Evolutionary conservation across 2,329 filamentous ascomycete genomes (phyloP).

Genomic region (Colletotrichum destructivum): DNA sequence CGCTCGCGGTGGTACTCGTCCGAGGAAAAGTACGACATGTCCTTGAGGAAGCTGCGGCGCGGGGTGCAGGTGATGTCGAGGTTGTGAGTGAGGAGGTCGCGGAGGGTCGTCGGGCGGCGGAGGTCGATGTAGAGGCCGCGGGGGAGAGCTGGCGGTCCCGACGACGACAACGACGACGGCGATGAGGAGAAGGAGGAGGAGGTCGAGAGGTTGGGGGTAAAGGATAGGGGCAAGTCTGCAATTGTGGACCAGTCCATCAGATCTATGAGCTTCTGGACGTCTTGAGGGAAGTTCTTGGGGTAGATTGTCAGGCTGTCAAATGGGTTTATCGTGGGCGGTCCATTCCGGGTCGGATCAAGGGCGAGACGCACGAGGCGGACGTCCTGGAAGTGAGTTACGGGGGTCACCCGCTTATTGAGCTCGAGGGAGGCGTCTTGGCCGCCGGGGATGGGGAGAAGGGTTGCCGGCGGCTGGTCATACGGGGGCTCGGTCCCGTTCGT

Average conservation of each 20-base stretch:
- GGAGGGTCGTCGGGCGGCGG: conserved; percentile 70
- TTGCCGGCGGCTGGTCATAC: conserved; percentile 34
- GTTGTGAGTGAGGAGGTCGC: conserved; percentile 83
- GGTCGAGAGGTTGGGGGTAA: neutral
- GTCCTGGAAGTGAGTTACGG: conserved; percentile 89
- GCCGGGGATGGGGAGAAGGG: conserved; percentile 70
- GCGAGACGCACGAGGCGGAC: conserved; percentile 75
- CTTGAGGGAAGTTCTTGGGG: conserved; percentile 87
- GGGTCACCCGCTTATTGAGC: conserved; percentile 82
- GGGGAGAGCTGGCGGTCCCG: conserved; percentile 43
- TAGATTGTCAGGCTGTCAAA: conserved; percentile 87
- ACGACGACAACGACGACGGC: too few species aligned
- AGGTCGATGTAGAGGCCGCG: conserved; percentile 55
- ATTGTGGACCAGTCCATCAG: conserved; percentile 84
- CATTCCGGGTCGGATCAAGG: conserved; percentile 40
- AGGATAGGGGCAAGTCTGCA: conserved; percentile 77
- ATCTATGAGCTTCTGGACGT: conserved; percentile 84
- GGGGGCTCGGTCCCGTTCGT: neutral
- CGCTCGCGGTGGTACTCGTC: conserved; percentile 84
- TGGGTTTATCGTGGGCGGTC: conserved; percentile 65
- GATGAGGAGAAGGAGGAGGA: neutral
- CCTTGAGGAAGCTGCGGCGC: conserved; percentile 86
- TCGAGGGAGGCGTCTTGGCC: conserved; percentile 71
- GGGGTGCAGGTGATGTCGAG: conserved; percentile 94
- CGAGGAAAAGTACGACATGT: conserved; percentile 81